A percentile compares a stretch with the other conserved stretches of the same genome.
Evolutionary conservation across 306 rosid species (phyloP).

Genomic region (Rosa persica): DNA sequence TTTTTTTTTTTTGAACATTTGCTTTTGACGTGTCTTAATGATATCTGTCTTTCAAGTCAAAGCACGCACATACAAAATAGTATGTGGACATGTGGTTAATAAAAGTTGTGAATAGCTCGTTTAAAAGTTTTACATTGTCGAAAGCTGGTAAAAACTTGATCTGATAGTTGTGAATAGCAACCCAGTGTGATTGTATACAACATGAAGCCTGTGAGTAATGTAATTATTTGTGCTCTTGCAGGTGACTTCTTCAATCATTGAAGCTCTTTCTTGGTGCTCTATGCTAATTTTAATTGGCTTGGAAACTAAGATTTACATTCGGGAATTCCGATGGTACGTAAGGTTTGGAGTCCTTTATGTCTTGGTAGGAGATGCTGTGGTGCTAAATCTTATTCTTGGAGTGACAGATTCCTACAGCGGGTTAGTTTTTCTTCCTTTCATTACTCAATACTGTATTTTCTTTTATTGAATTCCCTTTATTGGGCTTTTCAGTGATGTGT

Average conservation of each 20-base stretch:
- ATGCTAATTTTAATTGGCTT: slow-evolving; percentile 55
- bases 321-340: slow-evolving; percentile 73
- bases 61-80: neutral
- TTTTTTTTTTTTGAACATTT: neutral
- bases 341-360: slow-evolving; percentile 80
- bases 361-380: slow-evolving; percentile 68
- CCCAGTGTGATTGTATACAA: neutral
- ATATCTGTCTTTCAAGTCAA: neutral
- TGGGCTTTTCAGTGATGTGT: neutral
- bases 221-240: slow-evolving; percentile 30
- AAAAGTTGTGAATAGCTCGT: neutral
- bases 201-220: neutral
- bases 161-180: neutral
- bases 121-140: neutral
- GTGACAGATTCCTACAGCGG: slow-evolving; percentile 52
- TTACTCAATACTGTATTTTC: slow-evolving; percentile 1
- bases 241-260: slow-evolving; percentile 45
- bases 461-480: neutral
- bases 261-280: slow-evolving; percentile 67
- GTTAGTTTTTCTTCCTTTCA: slow-evolving; percentile 38
- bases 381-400: slow-evolving; percentile 62
- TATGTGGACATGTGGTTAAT: neutral
- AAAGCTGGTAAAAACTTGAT: neutral
- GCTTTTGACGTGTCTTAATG: neutral
- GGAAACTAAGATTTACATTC: slow-evolving; percentile 66